Conservation (phyloP, 1,284 basidiomycete species). For the Leucoagaricus sp. region DNA sequence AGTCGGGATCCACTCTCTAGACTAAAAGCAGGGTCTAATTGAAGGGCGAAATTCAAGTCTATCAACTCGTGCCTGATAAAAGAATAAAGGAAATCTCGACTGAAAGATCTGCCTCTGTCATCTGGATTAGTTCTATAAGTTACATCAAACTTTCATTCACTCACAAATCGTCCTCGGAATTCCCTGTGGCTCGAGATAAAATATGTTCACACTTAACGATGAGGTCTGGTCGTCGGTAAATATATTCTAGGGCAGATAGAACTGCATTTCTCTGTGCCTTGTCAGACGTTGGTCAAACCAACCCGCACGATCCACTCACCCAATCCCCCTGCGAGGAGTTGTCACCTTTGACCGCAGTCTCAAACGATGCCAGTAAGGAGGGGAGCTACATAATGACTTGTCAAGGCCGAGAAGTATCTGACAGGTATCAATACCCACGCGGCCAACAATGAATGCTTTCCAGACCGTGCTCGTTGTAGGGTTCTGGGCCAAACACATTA, state of each 20-base stretch:
- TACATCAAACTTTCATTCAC: not conserved
- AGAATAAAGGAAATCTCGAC: constrained; percentile 61
- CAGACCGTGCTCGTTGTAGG: constrained; percentile 49
- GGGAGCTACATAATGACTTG: constrained; percentile 55
- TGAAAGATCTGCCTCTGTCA: constrained; percentile 47
- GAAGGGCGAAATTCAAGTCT: constrained; percentile 49
- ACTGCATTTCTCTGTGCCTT: constrained; percentile 46
- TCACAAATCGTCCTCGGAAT: constrained; percentile 31
- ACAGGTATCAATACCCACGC: constrained; percentile 44
- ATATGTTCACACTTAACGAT: constrained; percentile 48
- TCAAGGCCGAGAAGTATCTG: not conserved
- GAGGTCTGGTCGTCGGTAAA: constrained; percentile 53
- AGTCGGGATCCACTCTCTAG: constrained; percentile 51
- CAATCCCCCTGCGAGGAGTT: constrained; percentile 47
- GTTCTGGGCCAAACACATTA: constrained; percentile 61
- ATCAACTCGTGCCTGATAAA: constrained; percentile 56
- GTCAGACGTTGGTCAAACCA: not conserved
- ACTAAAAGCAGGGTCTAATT: constrained; percentile 50
- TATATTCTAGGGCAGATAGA: constrained; percentile 51
- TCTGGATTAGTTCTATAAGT: constrained; percentile 10
- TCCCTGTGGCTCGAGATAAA: constrained; percentile 30
- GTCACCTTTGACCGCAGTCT: constrained; percentile 45
- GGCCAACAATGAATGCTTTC: constrained; percentile 71
- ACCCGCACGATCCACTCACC: constrained; percentile 37
- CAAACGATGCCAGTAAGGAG: constrained; percentile 52